These are phyloP conservation scores for Fusarium avenaceum DNA, from an alignment of 2,329 filamentous ascomycete species.

Conservation along the genomic window DNA sequence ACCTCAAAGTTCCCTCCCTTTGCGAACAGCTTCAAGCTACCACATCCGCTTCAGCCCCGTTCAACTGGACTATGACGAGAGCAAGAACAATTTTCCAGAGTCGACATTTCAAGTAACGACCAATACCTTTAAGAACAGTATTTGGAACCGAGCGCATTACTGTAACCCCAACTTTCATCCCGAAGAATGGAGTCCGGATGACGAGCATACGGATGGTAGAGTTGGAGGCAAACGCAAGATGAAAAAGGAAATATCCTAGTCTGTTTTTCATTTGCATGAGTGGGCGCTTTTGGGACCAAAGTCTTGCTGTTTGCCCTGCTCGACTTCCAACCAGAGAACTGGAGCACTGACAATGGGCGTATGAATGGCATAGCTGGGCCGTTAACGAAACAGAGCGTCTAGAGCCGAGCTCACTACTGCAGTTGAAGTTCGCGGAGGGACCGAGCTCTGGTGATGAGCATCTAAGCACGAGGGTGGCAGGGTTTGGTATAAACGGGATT, in stretches of 20 bases:
- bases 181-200: slow-evolving; percentile 60
- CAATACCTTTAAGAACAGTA: slow-evolving; percentile 74
- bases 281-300: neutral
- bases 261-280: slow-evolving; percentile 6
- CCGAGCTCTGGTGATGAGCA: slow-evolving; percentile 58
- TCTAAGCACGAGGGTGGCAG: slow-evolving; percentile 53
- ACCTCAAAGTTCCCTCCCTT: slow-evolving; percentile 27
- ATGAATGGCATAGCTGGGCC: neutral
- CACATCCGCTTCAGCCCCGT: slow-evolving; percentile 65
- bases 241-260: slow-evolving; percentile 41
- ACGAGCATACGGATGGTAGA: slow-evolving; percentile 53
- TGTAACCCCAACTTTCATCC: slow-evolving; percentile 70
- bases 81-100: slow-evolving; percentile 59
- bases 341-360: neutral
- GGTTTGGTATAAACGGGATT: slow-evolving; percentile 44
- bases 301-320: neutral
- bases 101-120: slow-evolving; percentile 65
- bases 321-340: neutral
- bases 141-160: slow-evolving; percentile 76
- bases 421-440: slow-evolving; percentile 68
- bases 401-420: slow-evolving; percentile 75
- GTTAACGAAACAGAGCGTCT: slow-evolving; percentile 48
- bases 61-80: slow-evolving; percentile 63
- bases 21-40: slow-evolving; percentile 43
- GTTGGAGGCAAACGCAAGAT: slow-evolving; percentile 45